These are phyloP conservation scores for Fusarium palustre DNA, from an alignment of 2,329 filamentous ascomycete genomes.

Conservation along the genomic window DNA sequence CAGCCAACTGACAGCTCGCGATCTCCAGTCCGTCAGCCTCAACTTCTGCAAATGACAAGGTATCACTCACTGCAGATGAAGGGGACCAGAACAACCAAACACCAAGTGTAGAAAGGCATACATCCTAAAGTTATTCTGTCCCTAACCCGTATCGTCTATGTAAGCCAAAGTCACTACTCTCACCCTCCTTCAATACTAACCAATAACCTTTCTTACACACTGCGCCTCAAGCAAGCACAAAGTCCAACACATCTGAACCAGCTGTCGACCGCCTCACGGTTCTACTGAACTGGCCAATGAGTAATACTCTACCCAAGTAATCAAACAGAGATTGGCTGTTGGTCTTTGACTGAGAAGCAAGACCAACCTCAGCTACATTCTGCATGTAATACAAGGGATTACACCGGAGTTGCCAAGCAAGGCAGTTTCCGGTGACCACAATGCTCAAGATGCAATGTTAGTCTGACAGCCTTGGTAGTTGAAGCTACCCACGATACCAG, in stretches of 20 bases:
- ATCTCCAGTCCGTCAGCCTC: constrained; percentile 29
- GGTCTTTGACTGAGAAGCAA: not conserved
- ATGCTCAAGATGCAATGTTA: not conserved
- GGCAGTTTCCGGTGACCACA: not conserved
- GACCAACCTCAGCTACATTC: not conserved
- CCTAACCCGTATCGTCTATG: not conserved
- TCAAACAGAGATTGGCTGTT: not conserved
- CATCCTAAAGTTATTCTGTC: not conserved
- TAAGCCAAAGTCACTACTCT: not conserved
- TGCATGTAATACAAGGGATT: not conserved
- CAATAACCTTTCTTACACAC: not conserved
- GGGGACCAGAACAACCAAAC: constrained; percentile 4
- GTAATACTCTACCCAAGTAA: not conserved
- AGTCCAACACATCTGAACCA: constrained; percentile 2
- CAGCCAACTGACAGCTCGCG: constrained; percentile 15
- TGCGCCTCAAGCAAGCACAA: not conserved
- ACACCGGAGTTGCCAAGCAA: not conserved
- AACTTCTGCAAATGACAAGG: constrained; percentile 8
- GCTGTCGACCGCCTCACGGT: constrained; percentile 22
- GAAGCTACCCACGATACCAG: constrained; percentile 1
- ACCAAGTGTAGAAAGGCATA: not conserved
- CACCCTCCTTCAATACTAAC: not conserved
- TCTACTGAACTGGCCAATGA: constrained; percentile 7
- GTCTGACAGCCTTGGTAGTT: not conserved
- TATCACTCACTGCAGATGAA: constrained; percentile 19